Evolutionary conservation across 768 basidiomycete species (phyloP), one percentile per base, ranked within the genome.

Genomic region (Wakefieldia striispora): DNA sequence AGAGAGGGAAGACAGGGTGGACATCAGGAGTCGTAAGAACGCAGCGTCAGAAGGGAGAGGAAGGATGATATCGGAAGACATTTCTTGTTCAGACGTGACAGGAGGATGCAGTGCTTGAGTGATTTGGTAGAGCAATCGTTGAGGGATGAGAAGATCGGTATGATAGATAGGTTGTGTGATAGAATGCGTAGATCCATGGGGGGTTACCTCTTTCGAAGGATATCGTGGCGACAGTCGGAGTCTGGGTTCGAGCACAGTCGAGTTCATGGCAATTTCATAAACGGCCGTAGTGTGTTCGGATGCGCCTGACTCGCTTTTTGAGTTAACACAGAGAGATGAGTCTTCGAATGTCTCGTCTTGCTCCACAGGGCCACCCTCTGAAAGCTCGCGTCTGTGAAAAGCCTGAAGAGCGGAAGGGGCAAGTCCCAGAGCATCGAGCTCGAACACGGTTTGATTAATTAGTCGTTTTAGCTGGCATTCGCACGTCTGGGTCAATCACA

Each of bases 401-500:
- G 75, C 68, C 0, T 78, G 78, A 13, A 83, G 67, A 0, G 80
- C 60, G 9, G 67, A 60, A 5, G 81, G 81, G 49, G 70, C 71
- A 6, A 84, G 69, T 0, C 90, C 94, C 20, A 92, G 71, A 2
- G 80, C 76, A 4, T 80, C 74, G 16, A 97, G 82, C 67, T 97
- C 94, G 10, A 71, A 67, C 1, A 88, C 90, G 33, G 93, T 80
- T 61, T 84, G 78, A 54, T 90, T 88, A 57, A 97, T 94, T 26
- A 95, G 72, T 59, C 89, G 92, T 71, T 97, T 97, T 48, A 97
- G 82, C 88, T 95, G n/a, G 7, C 58, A 6, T 12, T 31, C 3
- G 23, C 13, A 16, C 11, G 31, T n/a, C 31, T 36, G 26, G 31
- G 9, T 40, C 24, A 34, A 12, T n/a, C 29, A 10, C 23, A 27